Evolutionary conservation across 2,329 filamentous ascomycete species (phyloP), one percentile per base, ranked within the genome.

Genomic region (Aspergillus luchuensis): DNA sequence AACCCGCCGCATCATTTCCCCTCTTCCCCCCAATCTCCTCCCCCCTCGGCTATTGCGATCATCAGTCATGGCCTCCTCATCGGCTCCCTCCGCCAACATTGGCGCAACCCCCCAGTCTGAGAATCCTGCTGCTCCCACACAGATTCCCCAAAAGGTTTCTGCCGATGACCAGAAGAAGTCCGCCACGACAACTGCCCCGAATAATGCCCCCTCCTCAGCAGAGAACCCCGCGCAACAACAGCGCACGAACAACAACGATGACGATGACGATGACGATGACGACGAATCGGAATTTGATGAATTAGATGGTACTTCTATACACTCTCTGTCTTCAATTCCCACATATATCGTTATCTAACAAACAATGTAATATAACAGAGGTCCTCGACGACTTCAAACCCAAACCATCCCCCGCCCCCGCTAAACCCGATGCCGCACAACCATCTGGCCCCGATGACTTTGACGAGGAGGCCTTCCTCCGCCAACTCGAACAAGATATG

Each of bases 221-320:
- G 11, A 21, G 15, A 30, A 21, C 4, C 15, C 15, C 38, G 49
- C 41, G 15, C 52, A 58, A 57, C 63, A 52, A 49, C 49, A 50
- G 30, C 53, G 17, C 57, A 53, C 45, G 38, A 53, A 39, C 36
- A 41, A 39, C 58, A 15, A 36, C 64, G 17, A 60, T 58, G 30
- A 63, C 23, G 65, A 67, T 25, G 85, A n/a, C n/a, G n/a, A n/a
- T n/a, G 17, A 84, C 21, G 85, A 90, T 67, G 87, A 90, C 15
- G 89, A 92, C 19, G 94, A 97, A 71, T 94, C 93, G 6, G 94
- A 98, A 66, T 93, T 96, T 77, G 95, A 97, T 71, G 95, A 98
- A 71, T 81, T 99, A 48, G 95, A 99, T 78, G 92, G 91, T 91
- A 77, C 21, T 13, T 21, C 21, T 19, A 19, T 17, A 17, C 25